Evolutionary conservation across 352 stramenopile species (phyloP), one percentile per base, ranked within the genome.

Genomic region (Phytopythium sindhum): DNA sequence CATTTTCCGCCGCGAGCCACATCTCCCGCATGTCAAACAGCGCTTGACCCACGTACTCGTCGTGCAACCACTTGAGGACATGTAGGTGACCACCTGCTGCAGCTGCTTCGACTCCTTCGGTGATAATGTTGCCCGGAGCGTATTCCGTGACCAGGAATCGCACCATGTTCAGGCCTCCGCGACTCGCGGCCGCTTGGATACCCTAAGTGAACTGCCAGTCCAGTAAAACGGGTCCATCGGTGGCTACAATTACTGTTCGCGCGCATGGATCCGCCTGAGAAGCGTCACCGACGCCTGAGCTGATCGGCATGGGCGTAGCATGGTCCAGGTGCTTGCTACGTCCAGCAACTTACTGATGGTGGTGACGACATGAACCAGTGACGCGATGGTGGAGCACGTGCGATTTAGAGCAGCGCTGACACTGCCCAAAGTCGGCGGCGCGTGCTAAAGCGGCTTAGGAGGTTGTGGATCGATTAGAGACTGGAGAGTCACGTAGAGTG

Each of bases 121-220:
- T 26, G 7, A 48, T 21, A 21, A n/a, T n/a, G 2, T 26, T 48
- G 42, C 42, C 19, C 19, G 42, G 42, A 4, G 42, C 42, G 21
- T 26, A 48, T 21, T 48, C 42, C 45, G 42, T 61, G 41, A 65
- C 50, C 1, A 73, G 55, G 57, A 53, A 66, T 23, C 59, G 48
- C 2, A 73, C 41, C 54, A 63, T 44, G 26, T 48, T 14, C 15
- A 67, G 33, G 21, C 70, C 67, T 41, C 54, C 63, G 7, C 37
- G 48, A 52, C 14, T 48, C 14, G 64, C 68, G 28, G 68, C 60
- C 55, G 65, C 52, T 33, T 63, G 64, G 29, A 65, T 47, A 15
- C 60, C 55, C 10, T 24, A 29, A 14, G 64, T 72, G 57, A 72
- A 69, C 19, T 69, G 31, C 68, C 68, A 75, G 23, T 59, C 64